phyloP scores from a whole-genome alignment of 2,329 filamentous ascomycete species.

The Dendryphion nanum region DNA sequence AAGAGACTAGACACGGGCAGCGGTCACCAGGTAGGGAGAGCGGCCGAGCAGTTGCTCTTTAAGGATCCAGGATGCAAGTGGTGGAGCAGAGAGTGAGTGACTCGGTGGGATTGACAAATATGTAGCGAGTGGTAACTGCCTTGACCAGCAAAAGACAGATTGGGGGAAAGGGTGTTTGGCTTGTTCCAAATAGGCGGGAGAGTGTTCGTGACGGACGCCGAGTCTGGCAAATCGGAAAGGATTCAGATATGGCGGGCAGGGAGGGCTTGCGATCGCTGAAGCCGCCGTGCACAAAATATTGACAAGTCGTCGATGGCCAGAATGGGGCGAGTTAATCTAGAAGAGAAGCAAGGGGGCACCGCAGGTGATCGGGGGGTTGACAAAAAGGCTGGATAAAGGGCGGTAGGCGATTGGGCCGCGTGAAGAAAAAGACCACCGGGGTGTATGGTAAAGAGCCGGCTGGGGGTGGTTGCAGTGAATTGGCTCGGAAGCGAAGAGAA shows the following conservation, averaged over 20 bases:
- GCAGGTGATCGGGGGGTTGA: constrained; percentile 27
- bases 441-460: constrained; percentile 24
- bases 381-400: constrained; percentile 24
- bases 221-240: constrained; percentile 21
- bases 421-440: neutral
- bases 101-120: constrained; percentile 19
- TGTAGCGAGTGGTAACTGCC: constrained; percentile 34
- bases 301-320: constrained; percentile 18
- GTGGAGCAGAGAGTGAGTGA: constrained; percentile 8
- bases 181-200: constrained; percentile 15
- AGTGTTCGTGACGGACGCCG: constrained; percentile 24
- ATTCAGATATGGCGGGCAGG: constrained; percentile 20
- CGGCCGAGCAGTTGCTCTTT: constrained; percentile 21
- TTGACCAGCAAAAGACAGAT: constrained; percentile 41
- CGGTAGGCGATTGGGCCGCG: constrained; percentile 18
- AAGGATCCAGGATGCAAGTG: constrained; percentile 14
- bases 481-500: constrained; percentile 7
- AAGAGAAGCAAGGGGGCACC: constrained; percentile 27
- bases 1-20: constrained; percentile 15
- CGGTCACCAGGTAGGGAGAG: constrained; percentile 9
- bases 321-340: constrained; percentile 28
- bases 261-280: constrained; percentile 9
- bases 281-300: constrained; percentile 17
- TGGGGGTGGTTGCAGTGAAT: constrained; percentile 21
- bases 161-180: constrained; percentile 13